Conservation (phyloP, 2,329 filamentous ascomycete species). For the Ceratocystis destructans region DNA sequence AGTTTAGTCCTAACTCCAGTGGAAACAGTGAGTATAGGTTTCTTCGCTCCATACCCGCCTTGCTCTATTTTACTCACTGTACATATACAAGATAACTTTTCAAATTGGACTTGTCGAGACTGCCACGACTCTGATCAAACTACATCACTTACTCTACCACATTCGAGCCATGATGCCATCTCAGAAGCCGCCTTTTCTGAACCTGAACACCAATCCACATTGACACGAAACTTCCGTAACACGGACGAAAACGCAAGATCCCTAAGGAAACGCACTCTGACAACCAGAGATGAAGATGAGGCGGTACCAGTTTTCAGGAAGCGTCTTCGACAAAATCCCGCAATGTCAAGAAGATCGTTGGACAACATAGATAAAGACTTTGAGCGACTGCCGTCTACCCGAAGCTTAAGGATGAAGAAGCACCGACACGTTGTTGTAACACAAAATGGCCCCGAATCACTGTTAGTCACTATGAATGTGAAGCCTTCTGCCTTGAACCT, state of each 20-base stretch:
- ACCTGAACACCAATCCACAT: neutral
- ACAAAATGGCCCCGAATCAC: constrained; percentile 26
- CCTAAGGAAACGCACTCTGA: constrained; percentile 17
- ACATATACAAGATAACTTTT: constrained; percentile 27
- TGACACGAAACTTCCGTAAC: neutral
- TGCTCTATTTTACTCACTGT: neutral
- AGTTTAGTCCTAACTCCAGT: constrained; percentile 30
- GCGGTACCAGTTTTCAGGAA: constrained; percentile 12
- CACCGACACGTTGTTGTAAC: constrained; percentile 9
- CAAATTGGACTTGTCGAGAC: constrained; percentile 37
- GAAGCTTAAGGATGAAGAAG: constrained; percentile 15
- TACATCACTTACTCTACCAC: neutral
- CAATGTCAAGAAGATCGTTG: constrained; percentile 22
- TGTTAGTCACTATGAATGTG: constrained; percentile 47
- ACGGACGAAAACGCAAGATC: constrained; percentile 8
- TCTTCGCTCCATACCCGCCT: neutral
- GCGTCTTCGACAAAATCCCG: constrained; percentile 15
- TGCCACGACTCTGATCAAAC: neutral
- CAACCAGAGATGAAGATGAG: constrained; percentile 17
- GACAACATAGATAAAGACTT: constrained; percentile 26
- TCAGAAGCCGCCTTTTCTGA: neutral
- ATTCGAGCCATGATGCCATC: neutral
- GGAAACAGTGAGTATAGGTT: constrained; percentile 35
- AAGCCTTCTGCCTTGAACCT: constrained; percentile 44
- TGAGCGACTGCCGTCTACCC: constrained; percentile 16